Evolutionary conservation across 129 eudicot genomes (phyloP).

Genomic region (Tanacetum coccineum): DNA sequence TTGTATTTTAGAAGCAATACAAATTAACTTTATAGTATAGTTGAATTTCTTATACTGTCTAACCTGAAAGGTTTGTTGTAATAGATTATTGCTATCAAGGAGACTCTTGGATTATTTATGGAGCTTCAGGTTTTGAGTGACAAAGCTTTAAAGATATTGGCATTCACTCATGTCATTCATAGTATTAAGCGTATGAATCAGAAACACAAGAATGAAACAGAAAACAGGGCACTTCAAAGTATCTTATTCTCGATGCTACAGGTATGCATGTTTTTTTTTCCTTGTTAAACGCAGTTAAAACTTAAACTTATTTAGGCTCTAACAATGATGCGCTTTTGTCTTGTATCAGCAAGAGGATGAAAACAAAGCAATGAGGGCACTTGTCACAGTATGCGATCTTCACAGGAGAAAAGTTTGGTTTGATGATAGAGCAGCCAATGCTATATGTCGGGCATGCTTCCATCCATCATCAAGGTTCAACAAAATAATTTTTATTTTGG

Average conservation of each 20-base stretch:
- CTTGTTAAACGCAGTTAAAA: background rate
- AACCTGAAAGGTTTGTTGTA: background rate
- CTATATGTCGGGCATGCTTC: constrained; percentile 81
- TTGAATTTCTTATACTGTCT: background rate
- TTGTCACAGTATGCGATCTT: constrained; percentile 76
- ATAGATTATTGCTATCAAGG: constrained; percentile 74
- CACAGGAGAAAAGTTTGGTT: constrained; percentile 91
- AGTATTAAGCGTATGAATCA: constrained; percentile 85
- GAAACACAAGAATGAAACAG: constrained; percentile 94
- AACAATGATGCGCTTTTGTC: constrained; percentile 3
- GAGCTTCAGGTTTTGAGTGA: constrained; percentile 93
- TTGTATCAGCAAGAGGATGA: constrained; percentile 76
- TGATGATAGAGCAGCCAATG: constrained; percentile 92
- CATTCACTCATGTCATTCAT: constrained; percentile 80
- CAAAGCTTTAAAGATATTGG: constrained; percentile 51
- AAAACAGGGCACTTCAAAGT: constrained; percentile 78
- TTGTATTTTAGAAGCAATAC: too few species aligned
- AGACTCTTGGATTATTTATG: constrained; percentile 83
- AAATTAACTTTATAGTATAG: too few species aligned
- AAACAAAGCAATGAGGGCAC: constrained; percentile 86
- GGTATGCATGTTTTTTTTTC: constrained; percentile 31
- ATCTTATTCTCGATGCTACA: constrained; percentile 81
- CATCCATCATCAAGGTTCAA: constrained; percentile 70
- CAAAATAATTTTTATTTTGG: background rate
- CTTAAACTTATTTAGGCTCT: background rate